A percentile compares a stretch with the other conserved stretches of the same genome.
Evolutionary conservation across 2,329 filamentous ascomycete genomes (phyloP).

Genomic region (Fusarium poae): DNA sequence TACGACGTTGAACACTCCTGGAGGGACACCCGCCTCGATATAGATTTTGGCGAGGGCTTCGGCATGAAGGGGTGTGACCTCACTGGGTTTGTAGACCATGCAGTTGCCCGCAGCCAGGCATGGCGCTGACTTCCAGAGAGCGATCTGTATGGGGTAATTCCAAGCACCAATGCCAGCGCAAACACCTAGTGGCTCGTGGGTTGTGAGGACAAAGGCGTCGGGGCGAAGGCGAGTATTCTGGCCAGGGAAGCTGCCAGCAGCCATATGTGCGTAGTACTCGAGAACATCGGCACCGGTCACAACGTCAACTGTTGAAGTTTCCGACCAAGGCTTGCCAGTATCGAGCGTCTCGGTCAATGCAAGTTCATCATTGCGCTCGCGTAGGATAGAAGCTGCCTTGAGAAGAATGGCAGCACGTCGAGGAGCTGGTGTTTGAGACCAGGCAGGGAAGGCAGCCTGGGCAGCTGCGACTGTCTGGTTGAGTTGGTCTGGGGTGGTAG

Average conservation of each 20-base stretch:
- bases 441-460: conserved; percentile 76
- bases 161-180: conserved; percentile 90
- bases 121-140: conserved; percentile 88
- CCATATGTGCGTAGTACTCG: conserved; percentile 86
- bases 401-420: conserved; percentile 83
- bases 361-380: conserved; percentile 82
- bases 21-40: conserved; percentile 81
- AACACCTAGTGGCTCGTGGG: conserved; percentile 84
- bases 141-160: conserved; percentile 94
- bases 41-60: conserved; percentile 81
- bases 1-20: conserved; percentile 88
- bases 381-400: conserved; percentile 78
- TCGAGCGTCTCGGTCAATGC: conserved; percentile 85
- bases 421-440: conserved; percentile 81
- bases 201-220: conserved; percentile 85
- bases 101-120: conserved; percentile 89
- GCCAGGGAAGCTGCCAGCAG: conserved; percentile 84
- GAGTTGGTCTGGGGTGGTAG: conserved; percentile 75
- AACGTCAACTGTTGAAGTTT: conserved; percentile 87
- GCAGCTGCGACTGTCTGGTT: conserved; percentile 80
- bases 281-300: conserved; percentile 86
- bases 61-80: conserved; percentile 87
- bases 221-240: conserved; percentile 80
- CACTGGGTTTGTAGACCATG: conserved; percentile 92
- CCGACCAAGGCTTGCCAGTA: conserved; percentile 87